Conservation (phyloP, 2,329 filamentous ascomycete species). For the Didymella lethalis region DNA sequence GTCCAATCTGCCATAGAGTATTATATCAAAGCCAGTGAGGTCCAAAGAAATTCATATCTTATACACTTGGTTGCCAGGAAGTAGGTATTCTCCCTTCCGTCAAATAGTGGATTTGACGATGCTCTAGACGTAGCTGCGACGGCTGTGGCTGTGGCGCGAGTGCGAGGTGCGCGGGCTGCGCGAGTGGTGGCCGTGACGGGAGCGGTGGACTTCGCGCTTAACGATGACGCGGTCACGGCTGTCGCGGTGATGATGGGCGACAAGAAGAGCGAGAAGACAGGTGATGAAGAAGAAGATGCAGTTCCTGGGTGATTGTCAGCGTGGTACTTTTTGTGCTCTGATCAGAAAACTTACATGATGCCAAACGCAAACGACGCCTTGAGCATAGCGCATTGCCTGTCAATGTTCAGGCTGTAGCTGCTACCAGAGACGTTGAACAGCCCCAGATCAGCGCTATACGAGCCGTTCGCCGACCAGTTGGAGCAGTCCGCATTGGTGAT, state of each 20-base stretch:
- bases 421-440: conserved; percentile 64
- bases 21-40: conserved; percentile 16
- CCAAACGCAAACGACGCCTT: conserved; percentile 89
- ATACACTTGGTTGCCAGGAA: not conserved
- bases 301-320: conserved; percentile 45
- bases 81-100: not conserved
- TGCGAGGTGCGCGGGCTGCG: conserved; percentile 50
- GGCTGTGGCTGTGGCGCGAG: conserved; percentile 45
- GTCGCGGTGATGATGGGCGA: conserved; percentile 55
- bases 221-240: conserved; percentile 60
- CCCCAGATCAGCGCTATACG: conserved; percentile 66
- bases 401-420: conserved; percentile 61
- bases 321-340: not conserved
- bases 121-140: conserved; percentile 48
- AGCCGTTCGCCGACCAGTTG: conserved; percentile 60
- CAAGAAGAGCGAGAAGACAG: conserved; percentile 68
- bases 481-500: conserved; percentile 73
- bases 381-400: conserved; percentile 89
- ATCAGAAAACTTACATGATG: conserved; percentile 72
- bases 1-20: conserved; percentile 16
- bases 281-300: conserved; percentile 51
- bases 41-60: conserved; percentile 32
- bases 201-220: conserved; percentile 60
- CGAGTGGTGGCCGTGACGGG: conserved; percentile 54
- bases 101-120: too few species aligned